phyloP scores from a whole-genome alignment of 2,329 filamentous ascomycete species.

The Trichoderma breve region DNA sequence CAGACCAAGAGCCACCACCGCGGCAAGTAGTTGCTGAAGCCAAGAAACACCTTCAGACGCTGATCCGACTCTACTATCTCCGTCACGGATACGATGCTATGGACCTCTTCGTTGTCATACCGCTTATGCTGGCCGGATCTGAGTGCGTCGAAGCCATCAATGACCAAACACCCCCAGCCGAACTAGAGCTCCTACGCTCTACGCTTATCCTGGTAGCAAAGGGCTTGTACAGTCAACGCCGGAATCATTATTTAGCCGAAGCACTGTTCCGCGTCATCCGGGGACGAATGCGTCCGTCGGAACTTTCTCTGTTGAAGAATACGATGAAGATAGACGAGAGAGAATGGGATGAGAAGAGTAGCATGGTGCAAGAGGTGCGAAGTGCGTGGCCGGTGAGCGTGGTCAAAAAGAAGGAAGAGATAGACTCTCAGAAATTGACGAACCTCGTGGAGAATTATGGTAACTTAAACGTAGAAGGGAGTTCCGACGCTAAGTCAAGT shows the following conservation, averaged over 20 bases:
- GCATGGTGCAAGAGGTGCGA: conserved; percentile 28
- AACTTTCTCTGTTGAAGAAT: neutral
- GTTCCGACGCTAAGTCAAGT: too few species aligned
- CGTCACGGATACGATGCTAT: conserved; percentile 27
- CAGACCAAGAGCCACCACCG: neutral
- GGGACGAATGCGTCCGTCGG: conserved; percentile 31
- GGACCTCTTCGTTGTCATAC: conserved; percentile 28
- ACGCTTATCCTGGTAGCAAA: conserved; percentile 32
- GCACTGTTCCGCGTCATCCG: conserved; percentile 35
- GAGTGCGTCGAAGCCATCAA: conserved; percentile 7
- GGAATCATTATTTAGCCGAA: conserved; percentile 35
- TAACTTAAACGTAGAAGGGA: neutral
- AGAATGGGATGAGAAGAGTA: conserved; percentile 23
- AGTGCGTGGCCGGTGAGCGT: conserved; percentile 35
- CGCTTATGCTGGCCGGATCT: conserved; percentile 29
- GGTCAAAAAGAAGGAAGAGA: conserved; percentile 30
- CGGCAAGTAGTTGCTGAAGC: neutral
- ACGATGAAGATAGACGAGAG: conserved; percentile 23
- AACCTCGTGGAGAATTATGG: conserved; percentile 1
- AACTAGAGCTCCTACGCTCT: neutral
- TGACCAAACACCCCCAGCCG: neutral
- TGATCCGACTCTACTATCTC: conserved; percentile 27
- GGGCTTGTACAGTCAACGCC: conserved; percentile 34
- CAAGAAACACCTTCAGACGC: conserved; percentile 18
- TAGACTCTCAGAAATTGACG: conserved; percentile 24